phyloP scores from a whole-genome alignment of 495 filamentous ascomycete species.

The Penicillium cinerascens region DNA sequence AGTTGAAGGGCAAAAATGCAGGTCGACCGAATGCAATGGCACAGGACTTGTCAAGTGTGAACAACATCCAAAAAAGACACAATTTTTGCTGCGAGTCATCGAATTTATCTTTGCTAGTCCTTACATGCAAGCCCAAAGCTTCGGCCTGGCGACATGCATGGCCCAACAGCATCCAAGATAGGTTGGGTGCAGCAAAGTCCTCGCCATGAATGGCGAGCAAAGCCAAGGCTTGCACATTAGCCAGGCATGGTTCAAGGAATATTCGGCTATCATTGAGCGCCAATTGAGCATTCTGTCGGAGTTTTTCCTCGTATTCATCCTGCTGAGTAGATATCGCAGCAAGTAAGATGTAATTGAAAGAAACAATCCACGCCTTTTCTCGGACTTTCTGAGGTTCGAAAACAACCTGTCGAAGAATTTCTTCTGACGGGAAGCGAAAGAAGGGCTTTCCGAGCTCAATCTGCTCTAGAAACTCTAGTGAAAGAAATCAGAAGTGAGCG shows the following conservation, averaged over 20 bases:
- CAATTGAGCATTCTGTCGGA: constrained; percentile 15
- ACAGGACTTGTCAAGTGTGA: constrained; percentile 20
- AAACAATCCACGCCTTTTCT: constrained; percentile 14
- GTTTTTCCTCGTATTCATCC: constrained; percentile 3
- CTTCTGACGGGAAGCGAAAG: constrained; percentile 12
- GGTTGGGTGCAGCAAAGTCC: constrained; percentile 24
- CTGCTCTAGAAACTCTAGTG: constrained; percentile 5
- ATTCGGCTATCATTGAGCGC: constrained; percentile 18
- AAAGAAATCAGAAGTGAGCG: background rate
- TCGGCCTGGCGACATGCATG: constrained; percentile 27
- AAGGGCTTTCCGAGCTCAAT: constrained; percentile 9
- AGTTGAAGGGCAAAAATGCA: constrained; percentile 12
- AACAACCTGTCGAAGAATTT: constrained; percentile 7
- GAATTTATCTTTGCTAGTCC: background rate
- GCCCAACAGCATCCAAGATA: constrained; percentile 26
- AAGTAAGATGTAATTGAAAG: constrained; percentile 15
- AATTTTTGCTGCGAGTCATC: constrained; percentile 13
- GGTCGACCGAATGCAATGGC: constrained; percentile 26
- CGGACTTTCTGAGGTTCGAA: constrained; percentile 14
- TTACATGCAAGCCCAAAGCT: constrained; percentile 18
- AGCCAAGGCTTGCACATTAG: constrained; percentile 21
- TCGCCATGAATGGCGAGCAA: constrained; percentile 22
- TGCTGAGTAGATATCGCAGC: background rate
- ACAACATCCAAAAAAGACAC: constrained; percentile 28
- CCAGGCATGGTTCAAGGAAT: constrained; percentile 18